Base-by-base conservation (phyloP, 805 yeast species). In the Kodamaea restingae region DNA sequence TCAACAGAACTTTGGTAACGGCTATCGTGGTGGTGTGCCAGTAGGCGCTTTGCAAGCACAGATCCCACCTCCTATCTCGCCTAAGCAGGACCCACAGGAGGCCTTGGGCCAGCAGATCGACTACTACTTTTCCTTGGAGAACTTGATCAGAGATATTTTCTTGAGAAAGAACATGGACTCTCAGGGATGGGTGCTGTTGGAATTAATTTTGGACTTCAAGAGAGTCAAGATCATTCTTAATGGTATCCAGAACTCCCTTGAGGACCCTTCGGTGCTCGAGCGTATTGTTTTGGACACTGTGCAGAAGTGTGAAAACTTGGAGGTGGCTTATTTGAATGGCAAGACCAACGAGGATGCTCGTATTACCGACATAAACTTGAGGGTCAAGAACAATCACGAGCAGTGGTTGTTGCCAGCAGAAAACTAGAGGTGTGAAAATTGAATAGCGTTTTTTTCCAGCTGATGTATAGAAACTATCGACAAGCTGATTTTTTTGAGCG, bases 61-160 rank as follows among this genome's bases (percentile, higher is more conserved):
- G 52, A 54, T 40, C 56, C 73, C 74, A 14, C 74, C 74, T 17
- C 73, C 74, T 39, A 68, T 68, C 46, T 65, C 71, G 34, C 72
- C 73, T 15, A 65, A 68, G 50, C 73, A 68, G 50, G 67, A 67
- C 43, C 74, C 73, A 21, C 60, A 58, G 43, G 61, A 61, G 47
- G 74, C 74, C 26, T 68, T 68, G 49, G 58, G 57, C 46, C 60
- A 65, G 43, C 98, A 90, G 70, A 69, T 91, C 38, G 93, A 87
- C 57, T 93, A 93, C 70, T 93, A 93, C 63, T 85, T 93, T 66
- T 82, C 95, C 21, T 71, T 81, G 36, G 95, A 88, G 52, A 93
- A 93, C 63, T 72, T 93, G 63, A 70, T 83, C 51, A 85, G 88
- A 64, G 98, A 93, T 65, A 67, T 81, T 37, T 91, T 66, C 58